phyloP scores from a whole-genome alignment of 106 monocot genomes.

The Xerophyta viscosa region DNA sequence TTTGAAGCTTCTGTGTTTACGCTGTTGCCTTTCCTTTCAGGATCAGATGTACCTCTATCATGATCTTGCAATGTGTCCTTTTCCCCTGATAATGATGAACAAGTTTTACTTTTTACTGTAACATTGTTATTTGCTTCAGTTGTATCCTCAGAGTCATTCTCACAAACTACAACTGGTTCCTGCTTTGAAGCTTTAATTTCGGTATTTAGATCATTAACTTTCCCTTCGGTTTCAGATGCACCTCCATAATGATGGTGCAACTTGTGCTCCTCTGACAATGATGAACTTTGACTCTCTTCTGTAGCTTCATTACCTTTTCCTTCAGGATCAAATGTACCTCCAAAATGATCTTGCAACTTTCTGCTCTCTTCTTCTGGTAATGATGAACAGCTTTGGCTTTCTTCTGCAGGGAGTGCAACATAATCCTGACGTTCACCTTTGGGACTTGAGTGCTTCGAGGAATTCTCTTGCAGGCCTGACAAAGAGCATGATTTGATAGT shows the following conservation, averaged over 20 bases:
- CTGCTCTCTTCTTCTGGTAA: slow-evolving; percentile 1
- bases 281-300: slow-evolving; percentile 5
- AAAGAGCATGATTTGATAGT: slow-evolving; percentile 1
- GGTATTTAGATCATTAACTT: too few species aligned
- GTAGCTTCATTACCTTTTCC: too few species aligned
- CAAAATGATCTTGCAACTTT: slow-evolving; percentile 2
- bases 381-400: slow-evolving; percentile 1
- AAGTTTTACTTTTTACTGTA: slow-evolving; percentile 2
- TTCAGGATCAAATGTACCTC: too few species aligned
- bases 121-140: slow-evolving; percentile 34
- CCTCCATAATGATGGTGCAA: background rate
- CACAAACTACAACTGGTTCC: slow-evolving; percentile 2
- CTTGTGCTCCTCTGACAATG: slow-evolving; percentile 5
- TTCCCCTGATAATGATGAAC: slow-evolving; percentile 3
- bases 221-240: slow-evolving; percentile 16
- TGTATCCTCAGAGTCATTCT: slow-evolving; percentile 5
- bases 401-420: background rate
- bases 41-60: background rate
- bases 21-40: slow-evolving; percentile 23
- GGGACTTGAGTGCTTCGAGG: slow-evolving; percentile 7
- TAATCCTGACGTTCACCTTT: slow-evolving; percentile 4
- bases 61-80: background rate
- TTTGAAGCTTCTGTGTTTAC: slow-evolving; percentile 8
- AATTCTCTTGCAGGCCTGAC: slow-evolving; percentile 1
- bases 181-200: slow-evolving; percentile 13